These are phyloP conservation scores for Lomentospora prolificans DNA, from an alignment of 2,329 filamentous ascomycete species.

Conservation along the genomic window DNA sequence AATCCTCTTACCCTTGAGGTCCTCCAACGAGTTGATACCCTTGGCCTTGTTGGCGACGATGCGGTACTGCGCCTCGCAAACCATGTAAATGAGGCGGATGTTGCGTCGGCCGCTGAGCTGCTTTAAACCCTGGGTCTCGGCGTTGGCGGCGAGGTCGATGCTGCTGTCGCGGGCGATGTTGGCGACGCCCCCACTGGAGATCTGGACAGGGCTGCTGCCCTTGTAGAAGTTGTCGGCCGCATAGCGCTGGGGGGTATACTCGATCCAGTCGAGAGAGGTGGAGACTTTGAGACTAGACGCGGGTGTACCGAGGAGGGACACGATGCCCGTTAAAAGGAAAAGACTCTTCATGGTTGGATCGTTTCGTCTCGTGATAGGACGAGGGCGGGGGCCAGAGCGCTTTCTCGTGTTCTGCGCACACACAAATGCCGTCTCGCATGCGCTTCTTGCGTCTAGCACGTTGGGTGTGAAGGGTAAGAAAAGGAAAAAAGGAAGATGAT, in stretches of 20 bases:
- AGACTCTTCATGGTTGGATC: not conserved
- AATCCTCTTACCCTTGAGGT: slow-evolving; percentile 10
- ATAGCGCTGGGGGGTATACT: slow-evolving; percentile 22
- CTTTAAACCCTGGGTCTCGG: slow-evolving; percentile 10
- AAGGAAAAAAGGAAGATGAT: not conserved
- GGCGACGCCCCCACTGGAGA: slow-evolving; percentile 10
- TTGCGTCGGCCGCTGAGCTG: slow-evolving; percentile 3
- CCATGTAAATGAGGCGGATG: slow-evolving; percentile 12
- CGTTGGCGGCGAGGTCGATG: slow-evolving; percentile 11
- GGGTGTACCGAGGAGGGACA: not conserved
- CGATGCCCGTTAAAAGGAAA: not conserved
- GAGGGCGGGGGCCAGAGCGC: too few species aligned
- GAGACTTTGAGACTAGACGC: slow-evolving; percentile 13
- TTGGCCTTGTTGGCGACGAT: slow-evolving; percentile 9
- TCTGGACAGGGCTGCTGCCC: slow-evolving; percentile 3
- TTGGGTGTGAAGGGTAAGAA: not conserved
- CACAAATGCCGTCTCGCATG: not conserved
- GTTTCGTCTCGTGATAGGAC: not conserved
- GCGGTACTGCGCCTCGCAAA: slow-evolving; percentile 11
- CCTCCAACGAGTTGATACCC: slow-evolving; percentile 8
- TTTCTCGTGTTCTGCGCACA: too few species aligned
- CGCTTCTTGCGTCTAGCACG: not conserved
- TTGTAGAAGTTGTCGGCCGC: slow-evolving; percentile 11
- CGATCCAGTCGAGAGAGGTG: slow-evolving; percentile 22
- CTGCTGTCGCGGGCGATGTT: slow-evolving; percentile 5